A percentile compares a stretch with the other conserved stretches of the same genome.
phyloP scores from a whole-genome alignment of 2,329 filamentous ascomycete species.

The Aaosphaeria arxii region DNA sequence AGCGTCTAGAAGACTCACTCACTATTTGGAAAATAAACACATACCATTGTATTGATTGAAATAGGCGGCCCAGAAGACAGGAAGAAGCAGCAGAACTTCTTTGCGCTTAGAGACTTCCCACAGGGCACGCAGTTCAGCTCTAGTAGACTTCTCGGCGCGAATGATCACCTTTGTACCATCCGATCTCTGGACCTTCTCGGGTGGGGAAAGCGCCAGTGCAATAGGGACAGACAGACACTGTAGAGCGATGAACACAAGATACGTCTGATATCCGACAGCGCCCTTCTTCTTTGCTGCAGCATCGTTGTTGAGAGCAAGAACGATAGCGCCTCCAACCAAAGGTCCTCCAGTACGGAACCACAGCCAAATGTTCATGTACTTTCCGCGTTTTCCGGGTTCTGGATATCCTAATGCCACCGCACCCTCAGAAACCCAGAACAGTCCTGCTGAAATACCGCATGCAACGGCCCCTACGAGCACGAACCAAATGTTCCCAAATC shows the following conservation, averaged over 20 bases:
- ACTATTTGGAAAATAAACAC: background rate
- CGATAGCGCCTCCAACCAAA: conserved; percentile 47
- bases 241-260: conserved; percentile 44
- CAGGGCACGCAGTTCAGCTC: conserved; percentile 39
- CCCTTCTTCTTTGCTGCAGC: conserved; percentile 26
- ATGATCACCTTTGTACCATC: conserved; percentile 42
- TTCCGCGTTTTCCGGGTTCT: conserved; percentile 46
- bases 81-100: conserved; percentile 40
- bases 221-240: conserved; percentile 38
- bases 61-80: conserved; percentile 45
- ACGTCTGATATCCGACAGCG: conserved; percentile 37
- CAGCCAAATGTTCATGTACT: conserved; percentile 49
- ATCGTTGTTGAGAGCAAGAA: conserved; percentile 42
- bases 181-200: conserved; percentile 42
- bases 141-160: conserved; percentile 36
- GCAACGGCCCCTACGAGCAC: conserved; percentile 49
- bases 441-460: conserved; percentile 49
- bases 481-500: conserved; percentile 43
- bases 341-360: conserved; percentile 53
- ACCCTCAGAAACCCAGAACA: conserved; percentile 53
- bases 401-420: conserved; percentile 51
- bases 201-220: conserved; percentile 39
- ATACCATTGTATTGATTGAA: conserved; percentile 48
- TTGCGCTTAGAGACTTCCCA: conserved; percentile 25
- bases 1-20: no score